phyloP scores from a whole-genome alignment of 179 eudicot species.

The Silene vulgaris region DNA sequence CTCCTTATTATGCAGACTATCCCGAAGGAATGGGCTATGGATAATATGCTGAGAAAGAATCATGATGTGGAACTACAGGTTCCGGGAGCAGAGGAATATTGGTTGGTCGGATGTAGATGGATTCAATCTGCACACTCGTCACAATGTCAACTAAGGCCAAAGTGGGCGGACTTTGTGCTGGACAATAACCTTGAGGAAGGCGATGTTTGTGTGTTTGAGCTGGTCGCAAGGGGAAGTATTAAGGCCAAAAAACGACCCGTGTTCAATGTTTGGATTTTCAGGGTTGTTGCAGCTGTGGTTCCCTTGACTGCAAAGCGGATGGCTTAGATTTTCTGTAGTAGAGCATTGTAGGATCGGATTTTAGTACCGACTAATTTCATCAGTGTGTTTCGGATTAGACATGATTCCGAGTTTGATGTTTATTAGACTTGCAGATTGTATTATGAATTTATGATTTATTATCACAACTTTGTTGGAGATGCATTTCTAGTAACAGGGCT shows the following conservation, averaged over 20 bases:
- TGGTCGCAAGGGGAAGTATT: not conserved
- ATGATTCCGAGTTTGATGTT: not conserved
- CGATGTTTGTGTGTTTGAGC: slow-evolving; percentile 21
- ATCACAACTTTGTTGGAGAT: no score
- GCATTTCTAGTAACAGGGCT: no score
- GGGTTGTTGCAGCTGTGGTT: slow-evolving; percentile 2
- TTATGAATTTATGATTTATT: no score
- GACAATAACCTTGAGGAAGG: slow-evolving; percentile 25
- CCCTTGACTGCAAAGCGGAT: slow-evolving; percentile 11
- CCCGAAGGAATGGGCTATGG: slow-evolving; percentile 21
- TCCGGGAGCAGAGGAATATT: not conserved
- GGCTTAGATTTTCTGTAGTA: not conserved
- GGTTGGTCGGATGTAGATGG: slow-evolving; percentile 24
- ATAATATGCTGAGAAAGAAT: not conserved
- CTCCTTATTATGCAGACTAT: slow-evolving; percentile 19
- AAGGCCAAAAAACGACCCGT: not conserved
- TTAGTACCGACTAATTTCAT: no score
- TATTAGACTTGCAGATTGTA: no score
- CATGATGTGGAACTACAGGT: slow-evolving; percentile 21
- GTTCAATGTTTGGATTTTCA: slow-evolving; percentile 15
- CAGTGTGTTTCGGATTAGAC: no score
- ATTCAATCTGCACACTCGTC: not conserved
- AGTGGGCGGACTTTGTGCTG: slow-evolving; percentile 22
- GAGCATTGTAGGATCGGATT: no score
- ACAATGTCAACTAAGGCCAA: slow-evolving; percentile 16